Evolutionary conservation across 163 green algal genomes (phyloP), one percentile per base, ranked within the genome.

Genomic region (Picocystis sp.): DNA sequence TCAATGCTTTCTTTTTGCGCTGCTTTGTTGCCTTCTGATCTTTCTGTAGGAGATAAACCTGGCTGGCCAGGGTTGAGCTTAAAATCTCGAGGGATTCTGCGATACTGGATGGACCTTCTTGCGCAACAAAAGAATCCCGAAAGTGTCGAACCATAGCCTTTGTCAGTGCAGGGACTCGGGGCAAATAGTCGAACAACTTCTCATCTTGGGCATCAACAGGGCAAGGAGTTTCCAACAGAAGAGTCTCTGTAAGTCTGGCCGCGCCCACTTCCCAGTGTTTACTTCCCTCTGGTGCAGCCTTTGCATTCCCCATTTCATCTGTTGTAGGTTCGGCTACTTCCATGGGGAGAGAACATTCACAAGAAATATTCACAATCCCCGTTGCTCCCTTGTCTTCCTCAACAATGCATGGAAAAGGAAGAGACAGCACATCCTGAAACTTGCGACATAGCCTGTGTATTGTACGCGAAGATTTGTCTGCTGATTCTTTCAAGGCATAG

Each of bases 1-100:
- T 76, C 13, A 97, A 71, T 21, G 82, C 86, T 71, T 92, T 90
- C 69, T 87, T 86, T 71, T 95, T 94, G 17, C 81, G 67, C n/a
- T 74, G 35, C 17, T 54, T 54, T 54, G 10, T 35, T 33, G 47
- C n/a, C 3, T 54, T 29, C 25, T 54, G 9, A 33, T 45, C 34
- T 22, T 14, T 35, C 13, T 35, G 35, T 23, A 54, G 13, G 25
- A 45, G 10, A 19, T 33, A 11, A 3, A 35, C 47, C 6, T 35
- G n/a, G 10, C 2, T 13, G 10, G 47, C 47, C 17, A 54, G 25
- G 12, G 12, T 35, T 45, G 10, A 41, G 47, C 25, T 35, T 21
- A 35, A 38, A 3, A 41, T 35, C 6, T 54, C 47, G 3, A 54
- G 35, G 13, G 5, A 54, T 24, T 24, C 47, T 15, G 47, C 13